Percentiles rank a stretch among this genome's conserved stretches.
phyloP scores from a whole-genome alignment of 192 early-diverging fungal genomes.

The Lunasporangiospora selenospora region DNA sequence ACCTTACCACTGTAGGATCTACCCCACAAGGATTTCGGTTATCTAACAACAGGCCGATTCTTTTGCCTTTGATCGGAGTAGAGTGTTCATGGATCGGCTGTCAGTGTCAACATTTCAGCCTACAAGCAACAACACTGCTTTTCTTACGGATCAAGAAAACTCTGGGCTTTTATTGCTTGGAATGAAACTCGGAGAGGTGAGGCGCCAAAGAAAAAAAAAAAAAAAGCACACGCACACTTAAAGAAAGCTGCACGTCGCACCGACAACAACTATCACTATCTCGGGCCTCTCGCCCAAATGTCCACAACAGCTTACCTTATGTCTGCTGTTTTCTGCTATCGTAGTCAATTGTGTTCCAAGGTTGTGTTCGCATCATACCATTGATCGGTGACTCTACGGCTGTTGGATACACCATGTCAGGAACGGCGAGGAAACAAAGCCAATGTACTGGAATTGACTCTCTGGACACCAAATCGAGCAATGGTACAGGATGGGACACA shows the following conservation, averaged over 20 bases:
- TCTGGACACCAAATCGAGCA: too few relatives aligned
- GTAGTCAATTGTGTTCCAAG: constrained; percentile 58
- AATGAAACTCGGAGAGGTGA: constrained; percentile 54
- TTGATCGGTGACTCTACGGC: constrained; percentile 50
- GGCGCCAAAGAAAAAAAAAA: too few relatives aligned
- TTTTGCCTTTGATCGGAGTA: background rate
- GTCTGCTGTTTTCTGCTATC: background rate
- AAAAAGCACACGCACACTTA: too few relatives aligned
- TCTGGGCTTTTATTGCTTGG: constrained; percentile 45
- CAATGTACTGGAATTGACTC: too few relatives aligned
- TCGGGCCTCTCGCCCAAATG: background rate
- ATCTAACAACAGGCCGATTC: background rate
- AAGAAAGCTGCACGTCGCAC: too few relatives aligned
- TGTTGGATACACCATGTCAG: constrained; percentile 50
- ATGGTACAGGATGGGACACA: constrained; percentile 1
- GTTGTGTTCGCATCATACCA: constrained; percentile 51
- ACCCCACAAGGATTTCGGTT: too few relatives aligned
- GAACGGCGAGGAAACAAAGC: constrained; percentile 20
- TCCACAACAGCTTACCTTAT: background rate
- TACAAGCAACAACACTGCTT: constrained; percentile 25
- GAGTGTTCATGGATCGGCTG: constrained; percentile 29
- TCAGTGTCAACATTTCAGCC: constrained; percentile 49
- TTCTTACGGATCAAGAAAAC: constrained; percentile 9
- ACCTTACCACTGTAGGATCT: too few relatives aligned
- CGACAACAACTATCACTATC: background rate